Base-by-base conservation (phyloP, 257 asterid species). In the Handroanthus guayacan region DNA sequence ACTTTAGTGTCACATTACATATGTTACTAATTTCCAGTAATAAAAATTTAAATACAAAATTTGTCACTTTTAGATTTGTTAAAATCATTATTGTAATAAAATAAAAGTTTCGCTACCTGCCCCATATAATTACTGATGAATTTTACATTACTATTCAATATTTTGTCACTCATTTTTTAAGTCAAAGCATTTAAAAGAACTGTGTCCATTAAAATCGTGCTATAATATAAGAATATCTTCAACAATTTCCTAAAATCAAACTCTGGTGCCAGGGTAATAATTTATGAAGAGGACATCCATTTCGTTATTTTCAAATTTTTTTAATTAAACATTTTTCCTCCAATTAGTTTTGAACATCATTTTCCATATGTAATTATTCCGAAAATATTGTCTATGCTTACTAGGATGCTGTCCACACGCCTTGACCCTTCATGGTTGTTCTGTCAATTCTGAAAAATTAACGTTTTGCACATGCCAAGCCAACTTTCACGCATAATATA, bases 381-480 rank as follows among this genome's bases (percentile, higher is more conserved):
- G 31, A 25, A 25, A 25, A 25, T 25, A 25, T 25, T 25, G 31
- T 25, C 31, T 6, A 20, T 58, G 38, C 20, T 36, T 55, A 12
- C 9, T 5, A 17, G 36, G 41, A 2, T 60, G 37, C 12, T 31
- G 66, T 3, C 16, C 67, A 34, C 3, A n/a, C 8, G n/a, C 8
- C 8, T 61, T 61, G 10, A 2, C 67, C 45, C 45, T 31, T 14
- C 44, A 2, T 36, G 17, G 67, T 62, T 62, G 67, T 60, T 12
- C 39, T 12, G 38, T 63, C 11, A 67, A 31, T 25, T 8, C 31
- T 16, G 13, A 68, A 10, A 6, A 11, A 39, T 1, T 1, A 62
- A 52, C 20, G 4, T 14, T 62, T n/a, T 62, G 36, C 67, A 62
- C 67, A 62, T 36, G 67, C 45, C 12, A 52, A 52, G 67, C 45